Evolutionary conservation across 2,329 filamentous ascomycete genomes (phyloP), one percentile per base, ranked within the genome.

Genomic region (Escovopsis sp.): DNA sequence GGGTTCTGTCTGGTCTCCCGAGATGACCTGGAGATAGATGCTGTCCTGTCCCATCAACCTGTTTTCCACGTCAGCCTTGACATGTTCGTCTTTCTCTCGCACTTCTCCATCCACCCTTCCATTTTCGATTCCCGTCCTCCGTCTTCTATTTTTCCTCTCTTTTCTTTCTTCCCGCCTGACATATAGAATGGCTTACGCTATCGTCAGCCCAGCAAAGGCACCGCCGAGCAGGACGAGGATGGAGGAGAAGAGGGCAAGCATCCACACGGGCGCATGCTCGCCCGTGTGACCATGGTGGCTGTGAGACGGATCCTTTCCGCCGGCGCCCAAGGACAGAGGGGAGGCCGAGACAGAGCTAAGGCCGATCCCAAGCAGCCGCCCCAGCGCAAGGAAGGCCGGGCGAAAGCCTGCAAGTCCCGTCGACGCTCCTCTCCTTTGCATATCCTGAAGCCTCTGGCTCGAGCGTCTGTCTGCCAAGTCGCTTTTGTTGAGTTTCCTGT

Each of bases 11-110:
- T 81, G 77, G 36, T 90, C 92, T 28, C 79, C 78, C 35, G 86
- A 77, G 43, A 98, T 80, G 44, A 98, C 90, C 60, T 94, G 90
- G 13, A 98, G 72, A 57, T 98, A 94, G 49, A 96, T 92, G 57
- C 92, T 87, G 62, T 98, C 90, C 62, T 86, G 73, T 36, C 71
- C 71, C 71, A 76, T 75, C 39, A 75, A 54, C 8, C 66, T 70
- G 11, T 35, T 11, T 18, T 26, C 16, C 19, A 38, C 18, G n/a
- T 41, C 34, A 42, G 35, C 26, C 14, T 15, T 16, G 25, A 19
- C n/a, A n/a, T n/a, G n/a, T n/a, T n/a, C n/a, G n/a, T n/a, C n/a
- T n/a, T n/a, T n/a, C n/a, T n/a, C n/a, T n/a, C n/a, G n/a, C n/a
- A n/a, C n/a, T n/a, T n/a, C n/a, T n/a, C n/a, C n/a, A n/a, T n/a